A percentile compares a stretch with the other conserved stretches of the same genome.
Conservation (phyloP, 257 asterid species). For the Mentha longifolia region DNA sequence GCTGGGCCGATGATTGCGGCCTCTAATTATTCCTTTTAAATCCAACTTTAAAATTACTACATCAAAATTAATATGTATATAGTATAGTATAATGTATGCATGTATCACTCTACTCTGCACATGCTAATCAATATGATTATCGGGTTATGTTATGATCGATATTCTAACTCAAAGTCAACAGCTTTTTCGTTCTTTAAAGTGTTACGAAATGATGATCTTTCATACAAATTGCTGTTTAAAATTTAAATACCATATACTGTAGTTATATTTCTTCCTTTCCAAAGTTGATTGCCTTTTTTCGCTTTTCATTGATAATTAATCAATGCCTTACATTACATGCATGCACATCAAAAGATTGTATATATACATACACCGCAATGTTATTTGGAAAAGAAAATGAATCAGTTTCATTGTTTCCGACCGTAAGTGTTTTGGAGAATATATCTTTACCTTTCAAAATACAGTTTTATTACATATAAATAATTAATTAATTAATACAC, state of each 20-base stretch:
- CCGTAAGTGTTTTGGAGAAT: too few relatives aligned
- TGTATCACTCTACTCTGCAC: not conserved
- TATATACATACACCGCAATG: too few relatives aligned
- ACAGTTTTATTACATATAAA: too few relatives aligned
- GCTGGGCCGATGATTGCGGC: conserved; percentile 66
- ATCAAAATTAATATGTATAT: too few relatives aligned
- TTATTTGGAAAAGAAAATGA: too few relatives aligned
- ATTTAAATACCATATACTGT: not conserved
- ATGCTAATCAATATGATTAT: not conserved
- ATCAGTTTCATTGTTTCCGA: too few relatives aligned
- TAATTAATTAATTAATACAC: too few relatives aligned
- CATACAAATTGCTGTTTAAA: conserved; percentile 5
- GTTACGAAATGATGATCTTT: too few relatives aligned
- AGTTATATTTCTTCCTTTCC: not conserved
- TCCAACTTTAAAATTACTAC: too few relatives aligned
- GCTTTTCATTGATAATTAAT: not conserved
- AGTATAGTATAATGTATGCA: not conserved
- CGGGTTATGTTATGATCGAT: not conserved
- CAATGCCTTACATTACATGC: not conserved
- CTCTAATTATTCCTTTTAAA: conserved; percentile 1
- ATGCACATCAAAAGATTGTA: not conserved
- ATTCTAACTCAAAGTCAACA: conserved; percentile 58
- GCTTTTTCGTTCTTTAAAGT: conserved; percentile 31
- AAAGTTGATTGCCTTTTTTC: conserved; percentile 9
- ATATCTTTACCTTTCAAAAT: too few relatives aligned